Evolutionary conservation across 2,329 filamentous ascomycete species (phyloP), one percentile per base, ranked within the genome.

Genomic region (Tolypocladium pustulatum): DNA sequence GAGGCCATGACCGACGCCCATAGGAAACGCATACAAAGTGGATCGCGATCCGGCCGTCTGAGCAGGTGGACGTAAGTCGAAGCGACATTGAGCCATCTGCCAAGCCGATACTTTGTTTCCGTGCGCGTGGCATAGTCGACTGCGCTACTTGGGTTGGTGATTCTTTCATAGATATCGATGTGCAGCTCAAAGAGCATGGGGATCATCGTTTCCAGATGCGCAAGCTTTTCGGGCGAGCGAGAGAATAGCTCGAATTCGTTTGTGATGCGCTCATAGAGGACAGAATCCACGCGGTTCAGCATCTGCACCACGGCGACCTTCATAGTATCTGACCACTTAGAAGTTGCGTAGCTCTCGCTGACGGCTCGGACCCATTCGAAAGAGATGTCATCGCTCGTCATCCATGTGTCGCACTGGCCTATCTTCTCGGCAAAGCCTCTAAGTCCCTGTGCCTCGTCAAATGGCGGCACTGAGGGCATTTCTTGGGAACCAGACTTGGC

Each of bases 101-200:
- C 73, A 1, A 85, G 70, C 7, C 79, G 75, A 25, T 74, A 72
- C 58, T 78, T 79, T 8, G 80, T 80, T 61, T 81, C 77, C 36
- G 77, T 65, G 2, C 79, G 75, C 13, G 78, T 78, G 6, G 68
- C 71, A 54, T 75, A 75, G 55, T 82, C 79, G 25, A 81, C 81
- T 9, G 76, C 76, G 58, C 79, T 83, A 64, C 76, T 83, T 1
- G 81, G 80, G 59, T 82, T 82, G 12, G 78, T 83, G 58, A 82
- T 80, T 52, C 79, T 75, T 59, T 84, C 81, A 61, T 82, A 84
- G 8, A 85, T 77, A 61, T 86, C 83, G 12, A 86, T 73, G 59
- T 85, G 81, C 6, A 86, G 74, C 65, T 87, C 84, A 56, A 85
- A 83, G 1, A 85, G 68, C 76, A 84, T 85, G 57, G 84, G 78